Conservation (phyloP, 768 basidiomycete genomes). For the Lentinula sp. region DNA sequence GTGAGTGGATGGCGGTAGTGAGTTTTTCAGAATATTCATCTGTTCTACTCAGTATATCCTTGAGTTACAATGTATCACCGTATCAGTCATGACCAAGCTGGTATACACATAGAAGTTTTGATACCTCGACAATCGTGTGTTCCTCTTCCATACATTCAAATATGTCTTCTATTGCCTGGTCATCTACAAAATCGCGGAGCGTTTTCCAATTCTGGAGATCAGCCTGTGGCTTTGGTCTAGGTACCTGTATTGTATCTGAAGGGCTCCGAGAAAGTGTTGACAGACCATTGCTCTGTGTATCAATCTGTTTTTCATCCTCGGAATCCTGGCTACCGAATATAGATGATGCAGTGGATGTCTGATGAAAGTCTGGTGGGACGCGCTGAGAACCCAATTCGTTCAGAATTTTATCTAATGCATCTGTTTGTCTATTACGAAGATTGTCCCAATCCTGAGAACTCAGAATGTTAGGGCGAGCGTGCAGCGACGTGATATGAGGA, state of each 20-base stretch:
- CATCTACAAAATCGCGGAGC: conserved; percentile 80
- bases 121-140: conserved; percentile 59
- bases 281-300: conserved; percentile 13
- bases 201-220: conserved; percentile 74
- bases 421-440: conserved; percentile 50
- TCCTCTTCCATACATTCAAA: conserved; percentile 71
- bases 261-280: conserved; percentile 29
- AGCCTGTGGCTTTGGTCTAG: conserved; percentile 19
- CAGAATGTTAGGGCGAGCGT: background rate
- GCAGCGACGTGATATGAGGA: background rate
- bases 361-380: conserved; percentile 76
- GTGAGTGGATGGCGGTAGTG: conserved; percentile 44
- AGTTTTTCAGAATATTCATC: conserved; percentile 67
- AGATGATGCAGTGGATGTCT: conserved; percentile 59
- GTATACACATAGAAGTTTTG: background rate
- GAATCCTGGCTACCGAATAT: conserved; percentile 77
- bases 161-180: conserved; percentile 72
- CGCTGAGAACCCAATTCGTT: conserved; percentile 67
- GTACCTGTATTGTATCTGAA: conserved; percentile 32
- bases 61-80: background rate
- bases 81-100: background rate
- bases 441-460: conserved; percentile 62
- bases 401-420: conserved; percentile 61
- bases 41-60: conserved; percentile 61
- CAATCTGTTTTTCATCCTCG: conserved; percentile 28